Conservation (phyloP, 1,139 yeast species). For the Saccharomycopsis phalli region DNA sequence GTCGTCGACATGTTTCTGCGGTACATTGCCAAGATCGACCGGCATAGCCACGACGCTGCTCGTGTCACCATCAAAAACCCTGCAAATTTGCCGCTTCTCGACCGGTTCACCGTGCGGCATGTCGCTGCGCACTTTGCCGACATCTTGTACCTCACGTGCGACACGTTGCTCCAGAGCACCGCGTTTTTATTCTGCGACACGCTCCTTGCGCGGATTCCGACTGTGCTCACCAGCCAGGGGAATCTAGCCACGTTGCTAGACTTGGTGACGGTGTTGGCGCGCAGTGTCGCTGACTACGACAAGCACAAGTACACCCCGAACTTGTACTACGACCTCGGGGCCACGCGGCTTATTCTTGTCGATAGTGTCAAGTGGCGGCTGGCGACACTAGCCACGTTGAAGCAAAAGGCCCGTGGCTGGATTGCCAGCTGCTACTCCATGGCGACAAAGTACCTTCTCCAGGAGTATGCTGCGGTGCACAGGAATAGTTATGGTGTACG, state of each 20-base stretch:
- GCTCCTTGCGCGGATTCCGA: conserved; percentile 63
- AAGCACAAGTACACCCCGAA: conserved; percentile 79
- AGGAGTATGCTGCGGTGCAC: conserved; percentile 54
- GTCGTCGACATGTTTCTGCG: conserved; percentile 52
- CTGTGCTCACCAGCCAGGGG: conserved; percentile 65
- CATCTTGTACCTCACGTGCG: conserved; percentile 66
- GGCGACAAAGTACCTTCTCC: conserved; percentile 72
- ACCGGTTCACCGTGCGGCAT: conserved; percentile 43
- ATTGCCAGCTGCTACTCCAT: conserved; percentile 36
- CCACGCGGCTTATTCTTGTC: conserved; percentile 54
- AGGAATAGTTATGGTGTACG: conserved; percentile 68
- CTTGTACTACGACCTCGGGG: conserved; percentile 55
- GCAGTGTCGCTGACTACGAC: conserved; percentile 81
- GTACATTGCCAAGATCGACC: conserved; percentile 33
- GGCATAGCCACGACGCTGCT: not conserved
- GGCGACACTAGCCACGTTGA: conserved; percentile 53
- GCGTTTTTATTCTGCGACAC: conserved; percentile 75
- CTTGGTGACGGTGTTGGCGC: conserved; percentile 65
- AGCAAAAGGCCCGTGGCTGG: conserved; percentile 61
- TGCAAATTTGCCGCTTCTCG: conserved; percentile 1
- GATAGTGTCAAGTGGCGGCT: conserved; percentile 77
- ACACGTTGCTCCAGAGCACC: conserved; percentile 53
- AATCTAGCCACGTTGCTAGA: conserved; percentile 68
- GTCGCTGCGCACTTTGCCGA: conserved; percentile 60
- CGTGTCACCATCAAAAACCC: not conserved